Evolutionary conservation across 2,329 filamentous ascomycete genomes (phyloP), one percentile per base, ranked within the genome.

Genomic region (Aureobasidium sp.): DNA sequence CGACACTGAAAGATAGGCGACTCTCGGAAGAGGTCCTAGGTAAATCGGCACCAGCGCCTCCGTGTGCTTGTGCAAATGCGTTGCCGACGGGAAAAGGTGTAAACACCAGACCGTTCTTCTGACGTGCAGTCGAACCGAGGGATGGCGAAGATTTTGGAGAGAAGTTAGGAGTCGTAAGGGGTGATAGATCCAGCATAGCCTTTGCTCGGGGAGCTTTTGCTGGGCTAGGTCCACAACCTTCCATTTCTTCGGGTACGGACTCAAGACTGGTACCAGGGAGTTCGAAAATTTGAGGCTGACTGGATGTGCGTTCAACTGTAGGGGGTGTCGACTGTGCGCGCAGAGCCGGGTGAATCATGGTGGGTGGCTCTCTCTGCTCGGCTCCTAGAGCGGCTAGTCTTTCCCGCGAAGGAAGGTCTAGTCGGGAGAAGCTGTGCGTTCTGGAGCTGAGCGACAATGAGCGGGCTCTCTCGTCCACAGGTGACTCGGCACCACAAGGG

Each of bases 221-320:
- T 21, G 59, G 59, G 25, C 59, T 61, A 9, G 39, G 37, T n/a
- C 30, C 39, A 47, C 62, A 60, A n/a, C 64, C 67, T 65, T 78
- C 77, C 49, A 76, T 74, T 63, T 79, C 77, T 65, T 79, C 77
- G 1, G 75, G 76, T 5, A 80, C 76, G 62, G 78, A 74, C 51
- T 76, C 73, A 62, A 79, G 67, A 29, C 76, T 74, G 51, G 70
- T 71, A n/a, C 68, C 68, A 29, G 59, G 41, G 72, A 71, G 58
- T 68, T 74, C 57, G 41, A 39, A 60, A 9, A 60, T 54, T 30
- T 59, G 55, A 13, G 61, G 48, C 77, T 73, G 29, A 68, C 64
- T 67, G 73, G 58, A 63, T n/a, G 51, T 55, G 42, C 55, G 58
- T 32, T 41, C 58, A 29, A 51, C 53, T 27, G 39, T 59, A 27